Evolutionary conservation across 1,139 yeast species (phyloP).

Genomic region (Geotrichum candidum): DNA sequence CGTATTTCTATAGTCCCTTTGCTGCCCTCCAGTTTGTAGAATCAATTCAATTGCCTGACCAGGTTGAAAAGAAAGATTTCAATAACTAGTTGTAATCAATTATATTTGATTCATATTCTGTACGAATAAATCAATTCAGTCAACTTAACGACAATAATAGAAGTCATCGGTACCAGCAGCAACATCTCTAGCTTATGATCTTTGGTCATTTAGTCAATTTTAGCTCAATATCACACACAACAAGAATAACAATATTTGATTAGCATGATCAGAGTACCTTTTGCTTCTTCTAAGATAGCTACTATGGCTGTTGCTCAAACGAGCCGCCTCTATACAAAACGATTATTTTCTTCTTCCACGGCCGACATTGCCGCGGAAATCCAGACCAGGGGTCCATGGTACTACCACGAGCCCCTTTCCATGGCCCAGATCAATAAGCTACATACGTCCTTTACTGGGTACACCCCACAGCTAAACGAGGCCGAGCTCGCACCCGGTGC

Average conservation of each 20-base stretch:
- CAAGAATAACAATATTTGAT: too few relatives aligned
- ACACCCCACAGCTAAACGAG: constrained; percentile 19
- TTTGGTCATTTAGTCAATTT: too few relatives aligned
- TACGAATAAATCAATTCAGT: too few relatives aligned
- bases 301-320: neutral
- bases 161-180: too few relatives aligned
- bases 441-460: constrained; percentile 25
- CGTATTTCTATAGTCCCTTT: too few relatives aligned
- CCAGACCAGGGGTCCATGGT: constrained; percentile 28
- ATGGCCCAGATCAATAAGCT: constrained; percentile 23
- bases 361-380: constrained; percentile 12
- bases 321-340: neutral
- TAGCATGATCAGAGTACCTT: neutral
- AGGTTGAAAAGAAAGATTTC: too few relatives aligned
- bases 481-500: constrained; percentile 20
- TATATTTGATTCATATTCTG: too few relatives aligned
- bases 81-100: too few relatives aligned
- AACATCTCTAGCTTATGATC: too few relatives aligned
- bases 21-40: too few relatives aligned
- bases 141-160: too few relatives aligned
- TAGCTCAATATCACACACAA: neutral
- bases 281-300: neutral
- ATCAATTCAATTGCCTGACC: neutral
- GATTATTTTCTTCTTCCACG: constrained; percentile 6
- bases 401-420: constrained; percentile 22